Percentiles rank a stretch among this genome's conserved stretches.
phyloP scores from a whole-genome alignment of 1,284 basidiomycete species.

The Cryptococcus sp. region DNA sequence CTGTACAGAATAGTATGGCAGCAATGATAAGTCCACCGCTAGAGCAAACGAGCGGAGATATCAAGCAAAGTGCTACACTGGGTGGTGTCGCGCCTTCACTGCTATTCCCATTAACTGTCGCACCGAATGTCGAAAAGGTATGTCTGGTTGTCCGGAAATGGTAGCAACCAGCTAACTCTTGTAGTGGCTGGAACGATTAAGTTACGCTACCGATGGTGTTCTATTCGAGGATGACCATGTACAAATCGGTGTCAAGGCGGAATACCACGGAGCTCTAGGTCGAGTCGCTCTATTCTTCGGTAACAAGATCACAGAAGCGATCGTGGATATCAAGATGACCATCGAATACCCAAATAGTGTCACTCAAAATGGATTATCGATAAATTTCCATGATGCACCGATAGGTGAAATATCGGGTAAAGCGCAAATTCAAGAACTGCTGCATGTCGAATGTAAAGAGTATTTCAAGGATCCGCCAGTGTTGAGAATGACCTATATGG shows the following conservation, averaged over 20 bases:
- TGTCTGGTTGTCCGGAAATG: background rate
- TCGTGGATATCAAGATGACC: conserved; percentile 83
- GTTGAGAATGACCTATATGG: conserved; percentile 77
- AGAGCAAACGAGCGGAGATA: background rate
- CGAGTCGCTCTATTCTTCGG: conserved; percentile 91
- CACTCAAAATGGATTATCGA: conserved; percentile 56
- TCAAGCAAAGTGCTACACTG: conserved; percentile 31
- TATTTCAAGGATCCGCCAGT: conserved; percentile 69
- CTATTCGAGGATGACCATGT: conserved; percentile 94
- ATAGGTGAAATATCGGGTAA: conserved; percentile 71
- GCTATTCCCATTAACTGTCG: conserved; percentile 55
- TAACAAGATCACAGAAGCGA: conserved; percentile 82
- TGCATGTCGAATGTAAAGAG: conserved; percentile 91
- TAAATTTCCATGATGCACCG: conserved; percentile 79
- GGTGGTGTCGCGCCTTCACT: conserved; percentile 46
- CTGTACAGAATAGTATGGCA: conserved; percentile 1
- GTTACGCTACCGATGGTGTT: conserved; percentile 76
- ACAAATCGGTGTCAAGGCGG: conserved; percentile 92
- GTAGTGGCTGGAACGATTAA: conserved; percentile 78
- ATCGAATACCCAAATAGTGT: conserved; percentile 69
- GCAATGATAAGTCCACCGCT: conserved; percentile 2
- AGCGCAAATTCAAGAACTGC: conserved; percentile 85
- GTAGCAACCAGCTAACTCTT: background rate
- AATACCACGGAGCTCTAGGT: conserved; percentile 87
- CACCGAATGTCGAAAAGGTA: conserved; percentile 66